phyloP scores from a whole-genome alignment of 345 rosid species.

The Eucalyptus tenuipes region DNA sequence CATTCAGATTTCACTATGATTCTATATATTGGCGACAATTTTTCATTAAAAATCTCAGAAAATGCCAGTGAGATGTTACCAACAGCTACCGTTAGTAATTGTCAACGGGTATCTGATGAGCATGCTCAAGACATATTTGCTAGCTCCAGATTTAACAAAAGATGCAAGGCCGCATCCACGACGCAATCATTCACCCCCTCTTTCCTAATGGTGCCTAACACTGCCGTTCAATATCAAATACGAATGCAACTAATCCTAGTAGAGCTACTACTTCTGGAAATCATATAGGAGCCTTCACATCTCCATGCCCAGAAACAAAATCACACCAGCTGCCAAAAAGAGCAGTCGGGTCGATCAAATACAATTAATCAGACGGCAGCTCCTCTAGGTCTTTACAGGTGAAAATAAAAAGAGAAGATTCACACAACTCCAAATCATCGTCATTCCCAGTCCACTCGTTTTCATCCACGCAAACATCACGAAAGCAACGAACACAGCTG shows the following conservation, averaged over 20 bases:
- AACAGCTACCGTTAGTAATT: background rate
- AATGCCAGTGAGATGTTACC: background rate
- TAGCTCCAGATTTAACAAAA: background rate
- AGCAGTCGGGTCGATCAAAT: background rate
- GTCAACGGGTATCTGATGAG: background rate
- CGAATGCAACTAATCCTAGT: background rate
- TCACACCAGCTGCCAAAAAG: background rate
- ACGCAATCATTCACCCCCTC: fast-evolving
- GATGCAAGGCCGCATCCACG: background rate
- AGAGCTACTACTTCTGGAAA: background rate
- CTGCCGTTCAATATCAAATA: fast-evolving
- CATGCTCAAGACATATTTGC: background rate
- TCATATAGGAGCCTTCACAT: background rate
- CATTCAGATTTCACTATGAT: background rate
- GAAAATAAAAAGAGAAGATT: background rate
- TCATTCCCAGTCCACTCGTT: background rate
- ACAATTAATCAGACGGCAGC: background rate
- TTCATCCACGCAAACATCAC: background rate
- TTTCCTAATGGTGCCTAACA: background rate
- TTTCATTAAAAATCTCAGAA: background rate
- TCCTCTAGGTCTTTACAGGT: background rate
- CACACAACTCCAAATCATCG: background rate
- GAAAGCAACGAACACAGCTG: background rate
- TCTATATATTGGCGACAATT: background rate
- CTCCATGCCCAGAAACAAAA: background rate